A percentile compares a stretch with the other conserved stretches of the same genome.
Conservation (phyloP, 176 grass and related monocot species). For the Calamus simplicifolius region DNA sequence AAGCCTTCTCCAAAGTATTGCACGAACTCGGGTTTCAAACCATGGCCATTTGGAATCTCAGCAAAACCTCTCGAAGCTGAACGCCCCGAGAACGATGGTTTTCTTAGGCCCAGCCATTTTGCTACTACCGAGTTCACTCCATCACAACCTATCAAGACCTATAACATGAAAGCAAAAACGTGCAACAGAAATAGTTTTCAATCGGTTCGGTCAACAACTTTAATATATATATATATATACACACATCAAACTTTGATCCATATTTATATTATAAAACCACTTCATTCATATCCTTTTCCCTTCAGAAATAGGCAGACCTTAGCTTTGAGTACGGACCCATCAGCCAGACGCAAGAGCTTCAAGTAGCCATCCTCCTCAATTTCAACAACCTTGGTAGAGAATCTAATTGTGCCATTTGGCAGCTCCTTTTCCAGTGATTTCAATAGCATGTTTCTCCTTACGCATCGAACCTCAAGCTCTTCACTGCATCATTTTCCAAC, state of each 20-base stretch:
- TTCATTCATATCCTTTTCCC: neutral
- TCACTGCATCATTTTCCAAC: constrained; percentile 15
- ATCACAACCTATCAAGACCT: constrained; percentile 64
- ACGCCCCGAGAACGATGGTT: constrained; percentile 35
- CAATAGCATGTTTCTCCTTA: constrained; percentile 44
- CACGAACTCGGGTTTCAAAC: constrained; percentile 36
- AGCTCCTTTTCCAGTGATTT: constrained; percentile 43
- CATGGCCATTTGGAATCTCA: constrained; percentile 32
- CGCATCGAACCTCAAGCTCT: constrained; percentile 40
- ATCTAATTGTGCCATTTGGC: constrained; percentile 50
- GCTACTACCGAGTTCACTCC: constrained; percentile 72
- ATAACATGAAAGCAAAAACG: too few species aligned
- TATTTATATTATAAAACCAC: too few species aligned
- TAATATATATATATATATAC: too few species aligned
- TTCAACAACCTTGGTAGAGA: constrained; percentile 55
- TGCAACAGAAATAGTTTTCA: too few species aligned
- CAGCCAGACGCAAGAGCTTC: constrained; percentile 57
- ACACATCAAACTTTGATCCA: too few species aligned
- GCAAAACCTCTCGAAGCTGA: constrained; percentile 45
- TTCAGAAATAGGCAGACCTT: constrained; percentile 33
- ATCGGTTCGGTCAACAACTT: too few species aligned
- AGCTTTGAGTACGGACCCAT: constrained; percentile 43
- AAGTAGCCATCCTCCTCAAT: constrained; percentile 33
- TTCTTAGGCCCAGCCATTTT: constrained; percentile 42
- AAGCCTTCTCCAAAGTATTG: constrained; percentile 37